A percentile compares a stretch with the other conserved stretches of the same genome.
Conservation (phyloP, 352 stramenopile genomes). For the Aphanomyces cochlioides region DNA sequence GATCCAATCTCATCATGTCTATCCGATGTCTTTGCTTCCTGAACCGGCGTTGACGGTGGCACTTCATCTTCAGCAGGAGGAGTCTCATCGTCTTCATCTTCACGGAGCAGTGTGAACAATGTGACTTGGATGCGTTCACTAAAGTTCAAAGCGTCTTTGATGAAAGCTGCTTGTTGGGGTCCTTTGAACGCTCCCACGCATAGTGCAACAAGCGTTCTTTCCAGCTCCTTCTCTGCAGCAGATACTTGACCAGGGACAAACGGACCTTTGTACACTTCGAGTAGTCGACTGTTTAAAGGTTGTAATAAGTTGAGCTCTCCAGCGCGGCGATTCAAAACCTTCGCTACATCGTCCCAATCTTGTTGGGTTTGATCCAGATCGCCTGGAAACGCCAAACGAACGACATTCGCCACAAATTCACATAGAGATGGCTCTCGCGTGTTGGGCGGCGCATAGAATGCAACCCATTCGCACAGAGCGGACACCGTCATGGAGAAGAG, state of each 20-base stretch:
- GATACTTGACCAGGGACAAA: not conserved
- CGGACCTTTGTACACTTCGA: not conserved
- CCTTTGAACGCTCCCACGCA: slow-evolving; percentile 24
- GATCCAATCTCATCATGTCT: not conserved
- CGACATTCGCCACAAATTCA: slow-evolving; percentile 14
- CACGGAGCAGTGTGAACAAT: slow-evolving; percentile 11
- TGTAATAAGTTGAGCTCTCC: slow-evolving; percentile 1
- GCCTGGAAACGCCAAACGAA: slow-evolving; percentile 6
- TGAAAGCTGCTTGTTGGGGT: slow-evolving; percentile 15
- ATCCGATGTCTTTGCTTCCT: not conserved
- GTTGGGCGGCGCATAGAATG: slow-evolving; percentile 4
- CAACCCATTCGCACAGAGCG: slow-evolving; percentile 18
- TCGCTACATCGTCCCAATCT: not conserved
- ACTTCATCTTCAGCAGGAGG: not conserved
- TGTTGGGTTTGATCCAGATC: slow-evolving; percentile 10
- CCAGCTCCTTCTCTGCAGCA: slow-evolving; percentile 2
- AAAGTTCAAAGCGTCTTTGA: slow-evolving; percentile 23
- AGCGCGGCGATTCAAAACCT: slow-evolving; percentile 14
- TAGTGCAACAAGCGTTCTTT: not conserved
- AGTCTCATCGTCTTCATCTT: not conserved
- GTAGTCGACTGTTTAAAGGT: slow-evolving; percentile 4
- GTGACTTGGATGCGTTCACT: slow-evolving; percentile 1
- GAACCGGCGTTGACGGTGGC: not conserved
- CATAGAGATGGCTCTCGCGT: not conserved
- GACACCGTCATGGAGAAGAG: not conserved